Percentiles rank a stretch among this genome's conserved stretches.
Evolutionary conservation across 2,329 filamentous ascomycete genomes (phyloP).

Genomic region (Trichoderma guizhouense): DNA sequence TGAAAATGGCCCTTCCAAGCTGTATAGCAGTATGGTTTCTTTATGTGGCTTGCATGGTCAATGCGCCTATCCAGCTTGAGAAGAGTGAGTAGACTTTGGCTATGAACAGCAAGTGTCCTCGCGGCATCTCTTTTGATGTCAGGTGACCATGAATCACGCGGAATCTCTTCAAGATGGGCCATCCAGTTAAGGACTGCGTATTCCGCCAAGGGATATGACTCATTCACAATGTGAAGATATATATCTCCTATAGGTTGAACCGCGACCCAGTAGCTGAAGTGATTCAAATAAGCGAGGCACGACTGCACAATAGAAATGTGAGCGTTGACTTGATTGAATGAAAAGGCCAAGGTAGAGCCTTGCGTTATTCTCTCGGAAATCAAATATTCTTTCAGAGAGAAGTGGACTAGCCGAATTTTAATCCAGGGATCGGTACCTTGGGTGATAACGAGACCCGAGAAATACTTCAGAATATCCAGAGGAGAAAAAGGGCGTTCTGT

Average conservation of each 20-base stretch:
- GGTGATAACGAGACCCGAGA: background rate
- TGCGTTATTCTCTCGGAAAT: background rate
- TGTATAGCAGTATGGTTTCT: background rate
- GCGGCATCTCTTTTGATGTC: background rate
- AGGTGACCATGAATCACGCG: background rate
- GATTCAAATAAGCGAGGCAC: background rate
- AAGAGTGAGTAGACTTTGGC: background rate
- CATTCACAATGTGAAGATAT: too few relatives aligned
- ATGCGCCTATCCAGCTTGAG: too few relatives aligned
- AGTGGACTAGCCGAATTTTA: too few relatives aligned
- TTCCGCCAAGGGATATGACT: background rate
- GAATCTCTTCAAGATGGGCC: background rate
- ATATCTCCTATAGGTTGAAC: too few relatives aligned
- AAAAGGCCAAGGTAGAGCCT: background rate
- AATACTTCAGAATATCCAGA: background rate
- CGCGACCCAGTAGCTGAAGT: too few relatives aligned
- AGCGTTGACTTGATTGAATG: background rate
- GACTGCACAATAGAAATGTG: background rate
- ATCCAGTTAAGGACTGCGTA: background rate
- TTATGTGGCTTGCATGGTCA: too few relatives aligned
- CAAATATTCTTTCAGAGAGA: background rate
- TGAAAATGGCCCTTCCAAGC: background rate
- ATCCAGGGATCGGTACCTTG: too few relatives aligned
- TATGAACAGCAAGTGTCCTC: background rate
- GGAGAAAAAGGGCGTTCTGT: background rate